Base-by-base conservation (phyloP, 345 rosid species). In the Citrus sp. region DNA sequence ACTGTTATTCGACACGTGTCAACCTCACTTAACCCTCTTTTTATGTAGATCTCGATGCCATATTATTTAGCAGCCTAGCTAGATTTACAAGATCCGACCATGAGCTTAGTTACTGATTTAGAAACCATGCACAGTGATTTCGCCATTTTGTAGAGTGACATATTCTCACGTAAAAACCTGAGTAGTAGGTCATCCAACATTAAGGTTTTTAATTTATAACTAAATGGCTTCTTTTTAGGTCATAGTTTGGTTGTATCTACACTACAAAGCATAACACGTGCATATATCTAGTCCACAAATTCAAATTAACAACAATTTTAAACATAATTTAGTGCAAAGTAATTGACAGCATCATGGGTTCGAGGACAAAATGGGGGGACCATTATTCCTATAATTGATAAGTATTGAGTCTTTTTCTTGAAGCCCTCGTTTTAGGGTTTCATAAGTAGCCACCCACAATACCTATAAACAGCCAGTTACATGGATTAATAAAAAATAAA, bases 211-310 rank as follows among this genome's bases (percentile, higher is more conserved):
- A 37, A 46, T 37, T 74, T 72, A 80, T 69, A 60, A 60, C 58
- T 34, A 59, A 59, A 46, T 67, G 49, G 76, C 69, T 67, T 77
- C 83, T 77, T 77, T 83, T 71, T 79, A 83, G 86, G 79, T 78
- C 67, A 59, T 69, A 77, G 51, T 83, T 83, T 83, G 76, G 88
- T 68, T 72, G 71, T 21, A 61, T 78, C 75, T 72, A 63, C 67
- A 59, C 13, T 73, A n/a, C 37, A 69, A 69, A 75, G 78, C 66
- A 81, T 72, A 74, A 75, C 83, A 87, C 90, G 88, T 84, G 90
- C 80, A 79, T 75, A 27, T 42, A 68, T 82, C 21, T 75, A 58
- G 85, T 82, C 92, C 92, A 86, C 87, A 82, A 77, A 64, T 87
- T 86, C 82, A 73, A 85, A 73, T 32, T 65, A 13, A 34, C 9